Evolutionary conservation across 1,284 basidiomycete genomes (phyloP).

Genomic region (Heterobasidion parviporum): DNA sequence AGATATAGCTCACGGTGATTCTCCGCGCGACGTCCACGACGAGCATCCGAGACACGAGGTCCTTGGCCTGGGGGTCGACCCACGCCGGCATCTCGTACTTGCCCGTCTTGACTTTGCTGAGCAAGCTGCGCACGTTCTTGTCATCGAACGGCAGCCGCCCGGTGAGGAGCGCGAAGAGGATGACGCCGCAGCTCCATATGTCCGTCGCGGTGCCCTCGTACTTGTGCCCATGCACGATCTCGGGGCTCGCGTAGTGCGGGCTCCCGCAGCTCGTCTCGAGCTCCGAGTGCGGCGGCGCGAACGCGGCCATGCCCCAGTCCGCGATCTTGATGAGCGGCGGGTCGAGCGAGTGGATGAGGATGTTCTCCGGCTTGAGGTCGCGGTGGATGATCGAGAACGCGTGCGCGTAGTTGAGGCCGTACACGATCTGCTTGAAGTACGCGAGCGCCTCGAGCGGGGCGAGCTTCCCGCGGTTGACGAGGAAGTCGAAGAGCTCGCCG

Average conservation of each 20-base stretch:
- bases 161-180: slow-evolving; percentile 82
- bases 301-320: slow-evolving; percentile 99
- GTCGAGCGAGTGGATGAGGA: slow-evolving; percentile 77
- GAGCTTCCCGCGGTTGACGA: slow-evolving; percentile 85
- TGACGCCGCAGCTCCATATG: slow-evolving; percentile 93
- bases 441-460: slow-evolving; percentile 79
- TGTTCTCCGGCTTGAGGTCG: slow-evolving; percentile 98
- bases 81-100: slow-evolving; percentile 75
- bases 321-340: slow-evolving; percentile 93
- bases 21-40: slow-evolving; percentile 84
- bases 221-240: slow-evolving; percentile 92
- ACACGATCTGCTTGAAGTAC: slow-evolving; percentile 97
- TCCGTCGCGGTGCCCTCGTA: slow-evolving; percentile 93
- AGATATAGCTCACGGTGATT: slow-evolving; percentile 60
- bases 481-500: slow-evolving; percentile 96
- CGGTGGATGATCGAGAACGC: slow-evolving; percentile 98
- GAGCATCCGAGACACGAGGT: slow-evolving; percentile 78
- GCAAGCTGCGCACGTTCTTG: slow-evolving; percentile 72
- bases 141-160: slow-evolving; percentile 88
- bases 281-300: slow-evolving; percentile 72
- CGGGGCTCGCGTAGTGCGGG: slow-evolving; percentile 97
- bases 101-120: slow-evolving; percentile 88
- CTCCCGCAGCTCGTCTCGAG: slow-evolving; percentile 96
- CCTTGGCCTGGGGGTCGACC: slow-evolving; percentile 67
- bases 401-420: slow-evolving; percentile 96